Base-by-base conservation (phyloP, 2,329 filamentous ascomycete species). In the Blumeriella jaapii region DNA sequence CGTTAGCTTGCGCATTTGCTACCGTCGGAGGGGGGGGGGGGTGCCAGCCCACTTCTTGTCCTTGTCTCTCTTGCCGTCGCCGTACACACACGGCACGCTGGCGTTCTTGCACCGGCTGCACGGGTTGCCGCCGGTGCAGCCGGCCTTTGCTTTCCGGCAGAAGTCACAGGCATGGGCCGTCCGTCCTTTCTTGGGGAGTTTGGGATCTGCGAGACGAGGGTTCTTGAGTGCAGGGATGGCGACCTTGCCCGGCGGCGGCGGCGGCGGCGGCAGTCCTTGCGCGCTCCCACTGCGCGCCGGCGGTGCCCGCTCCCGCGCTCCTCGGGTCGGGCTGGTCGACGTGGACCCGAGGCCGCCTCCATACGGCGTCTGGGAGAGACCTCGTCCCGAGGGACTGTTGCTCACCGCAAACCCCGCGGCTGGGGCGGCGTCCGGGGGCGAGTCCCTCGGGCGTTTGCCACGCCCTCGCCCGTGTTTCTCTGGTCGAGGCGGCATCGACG, bases 121-220 rank as follows among this genome's bases (percentile, higher is more conserved):
- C 6, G 58, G 57, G 7, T 44, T 31, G 1, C 29, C 45, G 1
- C 59, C 59, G 0, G 53, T 57, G 35, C 59, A 61, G 20, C 55
- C 59, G 0, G 53, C 49, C 34, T 61, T 61, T 9, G 53, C 49
- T 22, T 39, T 44, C 3, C 59, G 51, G 41, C 59, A 61, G n/a
- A 45, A 33, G 2, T 47, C 37, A 34, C 59, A 61, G 5, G 59
- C 59, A 29, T 53, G 50, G 20, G 44, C 40, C 6, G 46, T 53
- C 16, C 49, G 39, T 1, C 40, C 45, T 38, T 49, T 49, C 36
- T 47, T 48, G 14, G 20, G 16, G 14, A 13, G 38, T 32, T 27
- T 36, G 4, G 32, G 23, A 16, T 43, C 41, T 3, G 34, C 7
- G 9, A 16, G 18, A 15, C 39, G 29, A n/a, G 41, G 27, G 7